Conservation (phyloP, 176 grass and related monocot genomes). For the Thinopyrum elongatum region DNA sequence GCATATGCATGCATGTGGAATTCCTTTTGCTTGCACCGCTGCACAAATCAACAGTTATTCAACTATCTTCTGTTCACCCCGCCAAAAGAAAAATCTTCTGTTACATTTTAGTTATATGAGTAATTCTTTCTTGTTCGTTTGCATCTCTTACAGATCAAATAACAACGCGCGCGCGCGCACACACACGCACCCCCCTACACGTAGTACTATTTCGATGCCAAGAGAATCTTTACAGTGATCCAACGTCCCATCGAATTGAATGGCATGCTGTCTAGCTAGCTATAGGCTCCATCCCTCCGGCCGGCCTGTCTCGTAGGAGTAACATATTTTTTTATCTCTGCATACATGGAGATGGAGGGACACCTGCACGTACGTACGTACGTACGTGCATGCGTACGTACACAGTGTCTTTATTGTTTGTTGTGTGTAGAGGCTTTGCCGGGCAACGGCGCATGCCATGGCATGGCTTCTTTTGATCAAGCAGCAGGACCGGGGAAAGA, state of each 20-base stretch:
- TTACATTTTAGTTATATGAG: neutral
- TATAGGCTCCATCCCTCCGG: neutral
- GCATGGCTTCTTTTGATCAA: constrained; percentile 29
- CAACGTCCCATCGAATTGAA: constrained; percentile 45
- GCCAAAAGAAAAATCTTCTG: neutral
- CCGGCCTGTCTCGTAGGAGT: constrained; percentile 23
- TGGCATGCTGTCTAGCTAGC: constrained; percentile 11
- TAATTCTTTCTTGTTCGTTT: neutral
- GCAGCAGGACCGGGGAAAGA: constrained; percentile 12
- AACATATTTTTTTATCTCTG: neutral
- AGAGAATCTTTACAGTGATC: constrained; percentile 65
- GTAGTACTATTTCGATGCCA: constrained; percentile 14
- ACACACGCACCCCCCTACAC: neutral
- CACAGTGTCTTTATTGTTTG: constrained; percentile 11
- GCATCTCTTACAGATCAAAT: neutral
- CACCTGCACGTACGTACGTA: neutral
- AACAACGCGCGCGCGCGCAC: neutral
- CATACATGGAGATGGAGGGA: neutral
- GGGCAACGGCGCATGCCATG: constrained; percentile 7
- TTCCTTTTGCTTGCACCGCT: neutral
- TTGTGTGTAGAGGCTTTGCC: neutral
- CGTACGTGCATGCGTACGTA: neutral
- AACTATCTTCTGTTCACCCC: neutral
- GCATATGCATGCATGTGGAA: neutral
- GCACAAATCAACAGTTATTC: neutral